Percentiles rank a stretch among this genome's conserved stretches.
phyloP scores from a whole-genome alignment of 106 monocot species.

The Hemerocallis citrina region DNA sequence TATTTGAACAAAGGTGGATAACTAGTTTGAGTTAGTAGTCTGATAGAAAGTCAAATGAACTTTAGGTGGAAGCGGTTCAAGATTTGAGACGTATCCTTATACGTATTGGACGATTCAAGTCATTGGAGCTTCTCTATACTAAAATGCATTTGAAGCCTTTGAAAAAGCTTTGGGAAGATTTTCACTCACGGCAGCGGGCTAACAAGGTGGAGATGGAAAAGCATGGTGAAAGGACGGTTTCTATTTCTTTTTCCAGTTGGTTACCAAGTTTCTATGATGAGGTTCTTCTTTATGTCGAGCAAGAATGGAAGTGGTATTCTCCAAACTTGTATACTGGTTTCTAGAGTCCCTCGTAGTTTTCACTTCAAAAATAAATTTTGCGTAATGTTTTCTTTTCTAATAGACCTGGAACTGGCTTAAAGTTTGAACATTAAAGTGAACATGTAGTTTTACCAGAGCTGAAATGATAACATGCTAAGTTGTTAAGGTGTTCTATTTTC shows the following conservation, averaged over 20 bases:
- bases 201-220: constrained; percentile 52
- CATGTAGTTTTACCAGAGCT: too few species aligned
- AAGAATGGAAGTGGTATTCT: constrained; percentile 98
- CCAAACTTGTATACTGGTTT: background rate
- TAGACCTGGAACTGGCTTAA: background rate
- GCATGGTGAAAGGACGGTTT: constrained; percentile 25
- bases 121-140: constrained; percentile 73
- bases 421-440: too few species aligned
- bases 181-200: constrained; percentile 49
- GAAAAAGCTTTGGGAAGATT: constrained; percentile 92
- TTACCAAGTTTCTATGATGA: constrained; percentile 96
- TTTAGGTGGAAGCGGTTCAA: constrained; percentile 88
- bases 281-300: constrained; percentile 80
- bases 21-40: too few species aligned
- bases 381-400: background rate
- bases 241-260: constrained; percentile 76
- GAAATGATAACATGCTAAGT: too few species aligned
- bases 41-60: too few species aligned
- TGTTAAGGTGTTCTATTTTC: too few species aligned
- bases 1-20: background rate
- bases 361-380: background rate
- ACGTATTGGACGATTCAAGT: constrained; percentile 87
- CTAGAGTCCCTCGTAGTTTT: background rate
- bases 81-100: constrained; percentile 80
- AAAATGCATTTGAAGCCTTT: constrained; percentile 76